phyloP scores from a whole-genome alignment of 805 yeast genomes.

The Candida sphagnicola region DNA sequence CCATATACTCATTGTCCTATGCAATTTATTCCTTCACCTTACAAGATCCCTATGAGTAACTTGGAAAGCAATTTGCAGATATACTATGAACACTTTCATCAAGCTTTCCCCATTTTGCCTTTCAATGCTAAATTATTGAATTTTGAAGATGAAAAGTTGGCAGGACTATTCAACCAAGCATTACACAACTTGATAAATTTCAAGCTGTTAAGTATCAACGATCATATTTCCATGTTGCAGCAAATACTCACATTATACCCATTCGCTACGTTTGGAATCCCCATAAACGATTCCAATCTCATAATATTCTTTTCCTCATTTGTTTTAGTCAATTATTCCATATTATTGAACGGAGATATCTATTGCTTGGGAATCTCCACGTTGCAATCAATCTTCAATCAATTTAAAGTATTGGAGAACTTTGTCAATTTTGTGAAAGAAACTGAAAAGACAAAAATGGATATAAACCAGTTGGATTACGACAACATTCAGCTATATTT shows the following conservation, averaged over 20 bases:
- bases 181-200: slow-evolving; percentile 37
- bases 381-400: slow-evolving; percentile 53
- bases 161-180: slow-evolving; percentile 40
- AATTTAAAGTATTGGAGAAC: slow-evolving; percentile 48
- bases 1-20: not conserved
- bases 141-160: slow-evolving; percentile 21
- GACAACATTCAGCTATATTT: slow-evolving; percentile 28
- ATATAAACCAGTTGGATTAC: slow-evolving; percentile 7
- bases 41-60: slow-evolving; percentile 13
- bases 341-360: slow-evolving; percentile 56
- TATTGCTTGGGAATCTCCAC: slow-evolving; percentile 54
- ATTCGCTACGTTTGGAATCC: slow-evolving; percentile 16
- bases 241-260: slow-evolving; percentile 35
- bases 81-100: slow-evolving; percentile 43
- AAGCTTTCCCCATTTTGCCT: slow-evolving; percentile 44
- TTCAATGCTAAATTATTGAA: slow-evolving; percentile 18
- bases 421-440: slow-evolving; percentile 38
- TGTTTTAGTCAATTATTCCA: slow-evolving; percentile 47
- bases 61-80: slow-evolving; percentile 31
- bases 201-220: slow-evolving; percentile 27
- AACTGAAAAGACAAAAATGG: slow-evolving; percentile 6
- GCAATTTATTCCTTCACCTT: slow-evolving; percentile 1
- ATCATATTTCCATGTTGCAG: slow-evolving; percentile 31
- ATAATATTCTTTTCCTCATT: slow-evolving; percentile 27
- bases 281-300: slow-evolving; percentile 21